phyloP scores from a whole-genome alignment of 2,329 filamentous ascomycete genomes.

The Penicillium sp. region DNA sequence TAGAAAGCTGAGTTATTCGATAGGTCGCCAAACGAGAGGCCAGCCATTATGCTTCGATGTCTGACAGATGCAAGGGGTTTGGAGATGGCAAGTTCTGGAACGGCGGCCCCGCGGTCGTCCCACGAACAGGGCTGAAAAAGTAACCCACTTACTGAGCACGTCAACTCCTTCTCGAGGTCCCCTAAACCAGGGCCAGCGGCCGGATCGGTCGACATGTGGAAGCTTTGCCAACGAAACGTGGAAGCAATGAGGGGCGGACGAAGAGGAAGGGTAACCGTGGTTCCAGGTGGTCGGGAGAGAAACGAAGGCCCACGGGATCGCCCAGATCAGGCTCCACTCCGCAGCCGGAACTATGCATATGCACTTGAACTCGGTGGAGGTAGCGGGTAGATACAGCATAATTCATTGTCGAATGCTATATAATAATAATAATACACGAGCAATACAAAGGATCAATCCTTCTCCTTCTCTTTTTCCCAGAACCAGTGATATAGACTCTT shows the following conservation, averaged over 20 bases:
- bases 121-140: constrained; percentile 7
- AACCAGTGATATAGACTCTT: constrained; percentile 49
- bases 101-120: constrained; percentile 14
- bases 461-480: constrained; percentile 39
- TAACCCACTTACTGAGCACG: constrained; percentile 77
- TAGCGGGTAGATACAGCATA: background rate
- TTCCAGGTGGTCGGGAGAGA: constrained; percentile 9
- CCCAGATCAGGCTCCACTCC: constrained; percentile 13
- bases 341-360: background rate
- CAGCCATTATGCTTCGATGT: background rate
- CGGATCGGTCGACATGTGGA: constrained; percentile 27
- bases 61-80: constrained; percentile 13
- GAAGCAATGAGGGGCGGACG: background rate
- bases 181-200: constrained; percentile 44
- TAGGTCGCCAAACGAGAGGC: background rate
- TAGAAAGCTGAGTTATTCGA: background rate
- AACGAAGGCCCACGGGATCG: constrained; percentile 15
- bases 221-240: constrained; percentile 6
- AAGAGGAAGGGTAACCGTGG: constrained; percentile 14
- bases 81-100: constrained; percentile 4
- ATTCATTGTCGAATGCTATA: background rate
- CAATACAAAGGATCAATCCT: constrained; percentile 7
- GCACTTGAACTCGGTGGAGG: background rate
- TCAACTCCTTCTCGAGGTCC: constrained; percentile 91
- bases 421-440: background rate